Base-by-base conservation (phyloP, 495 filamentous ascomycete species). In the Astrothelium subdiscretum region DNA sequence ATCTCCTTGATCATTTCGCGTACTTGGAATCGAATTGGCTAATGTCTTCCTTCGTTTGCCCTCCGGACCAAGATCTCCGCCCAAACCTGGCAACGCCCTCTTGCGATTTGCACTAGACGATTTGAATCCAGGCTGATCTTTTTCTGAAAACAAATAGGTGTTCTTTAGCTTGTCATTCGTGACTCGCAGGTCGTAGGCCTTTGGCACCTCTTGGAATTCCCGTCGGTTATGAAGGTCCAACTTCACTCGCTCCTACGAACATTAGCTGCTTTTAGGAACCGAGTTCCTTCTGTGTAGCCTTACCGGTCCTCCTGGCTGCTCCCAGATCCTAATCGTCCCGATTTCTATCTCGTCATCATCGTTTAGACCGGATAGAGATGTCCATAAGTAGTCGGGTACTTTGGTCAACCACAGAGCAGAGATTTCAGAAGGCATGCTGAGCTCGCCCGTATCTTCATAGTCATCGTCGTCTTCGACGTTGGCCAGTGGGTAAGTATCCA, bases 91-190 rank as follows among this genome's bases (percentile, higher is more conserved):
- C 12, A 35, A 26, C 18, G 44, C 6, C 20, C 48, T 54, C 48
- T 54, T 54, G 6, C 29, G 54, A 15, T 59, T 24, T 22, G 62
- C 12, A 18, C 43, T 22, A 10, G 10, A 20, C 5, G 43, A 22
- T 60, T 68, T 68, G 61, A 85, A 91, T 31, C 88, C 89, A 1
- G 91, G 87, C 26, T 95, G 80, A 70, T 97, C 88, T 71, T 94
- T 91, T 73, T 97, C 92, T 18, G 87, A 88, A 69, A 97, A 97
- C 43, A 97, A 74, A 69, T 84, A 96, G 8, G 89, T 92, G 69
- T 97, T 98, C 69, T 82, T 75, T 57, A 85, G 73, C 65, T 82
- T 70, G 68, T 77, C 66, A 68, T 82, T 86, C 62, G 78, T 85
- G 62, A 87, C 69, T 15, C 89, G 81, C 59, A 97, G 76, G 54